Base-by-base conservation (phyloP, 2,329 filamentous ascomycete species). In the Hymenoscyphus linearis region DNA sequence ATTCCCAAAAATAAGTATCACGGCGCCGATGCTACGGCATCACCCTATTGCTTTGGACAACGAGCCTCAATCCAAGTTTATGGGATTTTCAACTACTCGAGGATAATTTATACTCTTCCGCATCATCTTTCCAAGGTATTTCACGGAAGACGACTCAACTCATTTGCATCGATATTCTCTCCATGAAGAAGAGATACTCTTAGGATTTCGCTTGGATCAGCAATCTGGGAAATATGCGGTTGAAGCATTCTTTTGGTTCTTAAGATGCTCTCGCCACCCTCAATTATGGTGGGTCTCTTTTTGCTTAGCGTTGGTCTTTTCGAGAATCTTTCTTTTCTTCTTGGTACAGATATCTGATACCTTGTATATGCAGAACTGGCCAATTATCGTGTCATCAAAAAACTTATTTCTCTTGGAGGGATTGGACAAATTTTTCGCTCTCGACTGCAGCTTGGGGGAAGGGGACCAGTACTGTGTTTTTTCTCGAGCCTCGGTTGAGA, bases 1-100 rank as follows among this genome's bases (percentile, higher is more conserved):
- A 57, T 37, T 55, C 60, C 35, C 57, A 26, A 62, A 62, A 54
- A 34, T 56, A 58, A 60, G 22, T 60, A 62, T 60, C 52, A 55
- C 65, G 62, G 69, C 70, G 66, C 64, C 69, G 70, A 71, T 72
- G 70, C 69, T 58, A 64, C 57, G 59, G 69, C 69, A 72, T 70
- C 69, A 69, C 61, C 59, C 62, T 64, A 65, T 62, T 62, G 64
- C 34, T 53, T 40, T 44, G 34, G 25, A 40, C 9, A 40, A 18
- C 14, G 26, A 18, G 54, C 35, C 18, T 25, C 31, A 25, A 25
- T 22, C 35, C 34, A n/a, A 56, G 13, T 36, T 36, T 40, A 25
- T 56, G 22, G 34, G 18, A 25, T 18, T 16, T 37, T 37, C 22
- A 37, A 35, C 26, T 56, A 18, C 13, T 56, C 60, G 68, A 64